Evolutionary conservation across 2,329 filamentous ascomycete genomes (phyloP).

Genomic region (Dactylellina drechsleri): DNA sequence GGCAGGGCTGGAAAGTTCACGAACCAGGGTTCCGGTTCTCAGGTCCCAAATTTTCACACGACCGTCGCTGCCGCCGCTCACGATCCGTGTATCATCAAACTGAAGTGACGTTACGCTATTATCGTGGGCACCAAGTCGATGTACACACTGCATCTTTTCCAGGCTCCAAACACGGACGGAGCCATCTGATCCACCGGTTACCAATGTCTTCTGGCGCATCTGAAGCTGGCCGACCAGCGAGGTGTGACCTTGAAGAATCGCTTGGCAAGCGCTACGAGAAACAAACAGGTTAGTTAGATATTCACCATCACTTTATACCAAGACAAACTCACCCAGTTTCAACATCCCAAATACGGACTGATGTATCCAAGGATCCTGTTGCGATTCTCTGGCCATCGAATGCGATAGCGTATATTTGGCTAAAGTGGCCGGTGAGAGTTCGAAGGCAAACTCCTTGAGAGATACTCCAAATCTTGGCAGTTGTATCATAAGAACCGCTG

Average conservation of each 20-base stretch:
- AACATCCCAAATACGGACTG: slow-evolving; percentile 96
- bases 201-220: slow-evolving; percentile 91
- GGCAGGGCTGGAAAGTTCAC: slow-evolving; percentile 88
- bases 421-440: slow-evolving; percentile 92
- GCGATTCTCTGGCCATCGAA: slow-evolving; percentile 94
- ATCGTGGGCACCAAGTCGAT: slow-evolving; percentile 93
- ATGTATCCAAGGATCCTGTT: slow-evolving; percentile 95
- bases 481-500: slow-evolving; percentile 98
- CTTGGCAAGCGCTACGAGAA: slow-evolving; percentile 74
- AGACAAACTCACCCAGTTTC: slow-evolving; percentile 75
- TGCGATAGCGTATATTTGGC: slow-evolving; percentile 97
- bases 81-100: slow-evolving; percentile 94
- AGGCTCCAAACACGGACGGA: slow-evolving; percentile 97
- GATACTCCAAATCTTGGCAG: slow-evolving; percentile 96
- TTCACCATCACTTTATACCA: background rate
- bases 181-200: slow-evolving; percentile 95
- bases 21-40: slow-evolving; percentile 86
- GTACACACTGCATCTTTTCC: slow-evolving; percentile 87
- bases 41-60: slow-evolving; percentile 98
- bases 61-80: slow-evolving; percentile 96
- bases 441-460: slow-evolving; percentile 91
- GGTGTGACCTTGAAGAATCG: slow-evolving; percentile 94
- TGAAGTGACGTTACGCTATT: slow-evolving; percentile 98
- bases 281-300: background rate
- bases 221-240: slow-evolving; percentile 96